Percentiles rank a stretch among this genome's conserved stretches.
Conservation (phyloP, 176 grass and related monocot genomes). For the Musa beccarii region DNA sequence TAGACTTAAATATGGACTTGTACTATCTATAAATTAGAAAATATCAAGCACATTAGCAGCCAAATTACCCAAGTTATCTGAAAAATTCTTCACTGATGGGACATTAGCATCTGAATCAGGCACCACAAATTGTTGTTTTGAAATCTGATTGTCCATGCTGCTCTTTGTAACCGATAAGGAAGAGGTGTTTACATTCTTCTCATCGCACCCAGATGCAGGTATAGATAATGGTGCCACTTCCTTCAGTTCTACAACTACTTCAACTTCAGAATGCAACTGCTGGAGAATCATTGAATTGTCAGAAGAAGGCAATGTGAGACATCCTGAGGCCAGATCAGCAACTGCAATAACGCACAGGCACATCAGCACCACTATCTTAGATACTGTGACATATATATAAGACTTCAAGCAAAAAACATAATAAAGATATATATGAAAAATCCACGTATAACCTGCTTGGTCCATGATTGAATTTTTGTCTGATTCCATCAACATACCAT, state of each 20-base stretch:
- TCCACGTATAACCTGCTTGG: slow-evolving; percentile 39
- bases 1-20: neutral
- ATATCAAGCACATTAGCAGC: neutral
- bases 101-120: slow-evolving; percentile 3
- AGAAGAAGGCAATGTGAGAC: neutral
- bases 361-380: neutral
- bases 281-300: neutral
- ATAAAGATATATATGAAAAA: neutral
- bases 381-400: neutral
- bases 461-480: slow-evolving; percentile 24
- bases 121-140: neutral
- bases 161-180: neutral
- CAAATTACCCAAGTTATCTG: neutral
- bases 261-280: neutral
- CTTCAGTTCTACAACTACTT: neutral
- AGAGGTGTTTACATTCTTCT: neutral
- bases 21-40: neutral
- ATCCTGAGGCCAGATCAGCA: slow-evolving; percentile 7
- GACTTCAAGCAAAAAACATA: neutral
- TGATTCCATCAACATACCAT: slow-evolving; percentile 14
- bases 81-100: neutral
- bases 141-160: neutral
- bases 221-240: neutral
- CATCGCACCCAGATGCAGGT: slow-evolving; percentile 4
- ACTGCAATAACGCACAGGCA: slow-evolving; percentile 16